phyloP scores from a whole-genome alignment of 768 basidiomycete species.

The Gautieria morchelliformis region DNA sequence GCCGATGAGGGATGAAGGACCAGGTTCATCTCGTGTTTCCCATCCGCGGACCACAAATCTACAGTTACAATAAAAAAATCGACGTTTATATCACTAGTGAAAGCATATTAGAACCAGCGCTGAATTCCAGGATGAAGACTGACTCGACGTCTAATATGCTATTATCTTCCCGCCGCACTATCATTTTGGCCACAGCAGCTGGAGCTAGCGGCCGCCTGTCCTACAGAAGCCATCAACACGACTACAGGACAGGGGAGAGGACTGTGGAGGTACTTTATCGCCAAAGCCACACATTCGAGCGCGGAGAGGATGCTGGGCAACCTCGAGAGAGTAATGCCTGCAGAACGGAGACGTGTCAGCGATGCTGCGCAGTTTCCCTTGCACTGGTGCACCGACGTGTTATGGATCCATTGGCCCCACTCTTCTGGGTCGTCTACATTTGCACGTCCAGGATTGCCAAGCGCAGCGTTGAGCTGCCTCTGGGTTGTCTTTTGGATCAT shows the following conservation, averaged over 20 bases:
- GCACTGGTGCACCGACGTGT: constrained; percentile 32
- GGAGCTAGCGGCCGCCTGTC: constrained; percentile 90
- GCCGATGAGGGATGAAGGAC: constrained; percentile 78
- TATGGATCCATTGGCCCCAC: constrained; percentile 66
- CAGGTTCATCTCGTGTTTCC: constrained; percentile 76
- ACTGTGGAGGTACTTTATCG: constrained; percentile 60
- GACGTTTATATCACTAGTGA: constrained; percentile 65
- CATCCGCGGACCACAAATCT: constrained; percentile 87
- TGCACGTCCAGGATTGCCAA: constrained; percentile 19
- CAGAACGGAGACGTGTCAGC: not conserved
- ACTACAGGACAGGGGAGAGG: constrained; percentile 9
- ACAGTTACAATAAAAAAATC: constrained; percentile 87
- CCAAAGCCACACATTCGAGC: constrained; percentile 97
- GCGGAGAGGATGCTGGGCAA: constrained; percentile 81
- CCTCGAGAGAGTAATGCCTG: constrained; percentile 76
- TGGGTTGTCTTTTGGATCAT: constrained; percentile 57
- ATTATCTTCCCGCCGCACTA: constrained; percentile 59
- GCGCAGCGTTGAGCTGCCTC: constrained; percentile 29
- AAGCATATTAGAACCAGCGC: constrained; percentile 5
- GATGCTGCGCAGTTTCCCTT: not conserved
- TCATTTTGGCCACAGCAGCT: constrained; percentile 80
- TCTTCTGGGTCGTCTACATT: constrained; percentile 38
- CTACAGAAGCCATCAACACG: constrained; percentile 30
- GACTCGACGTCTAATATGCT: constrained; percentile 68
- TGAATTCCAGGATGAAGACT: constrained; percentile 21